Conservation (phyloP, 495 filamentous ascomycete species). For the Elasticomyces elasticus region DNA sequence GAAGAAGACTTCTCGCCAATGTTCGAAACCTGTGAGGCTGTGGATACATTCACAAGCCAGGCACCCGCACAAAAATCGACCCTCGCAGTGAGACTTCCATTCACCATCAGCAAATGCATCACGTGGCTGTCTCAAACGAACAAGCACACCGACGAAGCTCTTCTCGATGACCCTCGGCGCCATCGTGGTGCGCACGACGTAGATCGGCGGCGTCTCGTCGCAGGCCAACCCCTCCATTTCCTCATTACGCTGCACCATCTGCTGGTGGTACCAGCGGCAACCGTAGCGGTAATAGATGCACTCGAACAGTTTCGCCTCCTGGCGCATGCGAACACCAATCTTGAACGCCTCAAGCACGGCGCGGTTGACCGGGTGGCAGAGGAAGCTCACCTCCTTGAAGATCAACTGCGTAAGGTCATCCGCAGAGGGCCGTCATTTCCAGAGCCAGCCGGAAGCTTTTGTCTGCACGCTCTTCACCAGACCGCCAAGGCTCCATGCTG, state of each 20-base stretch:
- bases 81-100: too few species aligned
- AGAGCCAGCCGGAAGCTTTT: not conserved
- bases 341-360: slow-evolving; percentile 7
- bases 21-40: too few species aligned
- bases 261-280: not conserved
- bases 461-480: too few species aligned
- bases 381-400: not conserved
- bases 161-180: slow-evolving; percentile 7
- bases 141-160: not conserved
- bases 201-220: slow-evolving; percentile 4
- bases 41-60: too few species aligned
- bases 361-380: not conserved
- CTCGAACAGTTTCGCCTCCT: slow-evolving; percentile 14
- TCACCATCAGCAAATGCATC: too few species aligned
- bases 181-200: slow-evolving; percentile 2
- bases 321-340: slow-evolving; percentile 28
- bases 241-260: slow-evolving; percentile 37
- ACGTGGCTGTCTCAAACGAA: too few species aligned
- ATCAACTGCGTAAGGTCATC: not conserved
- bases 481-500: not conserved
- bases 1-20: too few species aligned
- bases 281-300: not conserved
- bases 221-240: slow-evolving; percentile 51
- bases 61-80: too few species aligned
- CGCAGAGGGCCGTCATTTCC: not conserved